phyloP scores from a whole-genome alignment of 2,329 filamentous ascomycete species.

The Penicillium sp. region DNA sequence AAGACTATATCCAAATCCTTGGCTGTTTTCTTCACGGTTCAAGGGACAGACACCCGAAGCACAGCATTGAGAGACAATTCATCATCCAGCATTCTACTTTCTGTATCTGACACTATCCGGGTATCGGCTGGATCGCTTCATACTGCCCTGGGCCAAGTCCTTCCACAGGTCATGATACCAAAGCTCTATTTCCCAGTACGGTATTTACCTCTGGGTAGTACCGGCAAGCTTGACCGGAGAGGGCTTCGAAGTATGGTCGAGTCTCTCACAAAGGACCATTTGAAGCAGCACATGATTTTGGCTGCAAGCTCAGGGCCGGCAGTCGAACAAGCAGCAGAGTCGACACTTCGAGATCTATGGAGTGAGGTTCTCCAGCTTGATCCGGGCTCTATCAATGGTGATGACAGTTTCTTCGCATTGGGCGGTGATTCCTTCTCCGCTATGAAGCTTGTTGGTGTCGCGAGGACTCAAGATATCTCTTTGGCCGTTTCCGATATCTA shows the following conservation, averaged over 20 bases:
- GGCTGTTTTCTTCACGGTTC: slow-evolving; percentile 41
- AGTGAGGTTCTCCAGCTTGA: slow-evolving; percentile 44
- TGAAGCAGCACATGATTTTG: slow-evolving; percentile 38
- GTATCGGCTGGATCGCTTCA: slow-evolving; percentile 33
- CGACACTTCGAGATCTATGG: slow-evolving; percentile 43
- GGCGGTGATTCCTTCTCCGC: slow-evolving; percentile 55
- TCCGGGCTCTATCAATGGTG: slow-evolving; percentile 44
- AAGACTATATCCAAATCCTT: slow-evolving; percentile 37
- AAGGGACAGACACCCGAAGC: slow-evolving; percentile 11
- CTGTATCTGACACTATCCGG: slow-evolving; percentile 31
- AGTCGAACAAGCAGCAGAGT: slow-evolving; percentile 35
- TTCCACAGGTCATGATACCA: slow-evolving; percentile 52
- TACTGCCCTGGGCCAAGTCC: slow-evolving; percentile 28
- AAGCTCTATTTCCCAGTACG: slow-evolving; percentile 49
- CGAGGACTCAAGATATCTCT: slow-evolving; percentile 44
- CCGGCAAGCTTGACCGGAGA: slow-evolving; percentile 50
- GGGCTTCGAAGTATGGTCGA: slow-evolving; percentile 44
- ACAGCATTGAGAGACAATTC: background rate
- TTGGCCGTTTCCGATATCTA: slow-evolving; percentile 53
- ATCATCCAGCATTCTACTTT: slow-evolving; percentile 26
- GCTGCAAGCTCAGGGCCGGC: slow-evolving; percentile 25
- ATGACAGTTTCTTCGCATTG: slow-evolving; percentile 53
- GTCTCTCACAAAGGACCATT: slow-evolving; percentile 37
- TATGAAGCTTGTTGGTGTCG: slow-evolving; percentile 52
- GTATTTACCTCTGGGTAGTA: slow-evolving; percentile 47